Conservation (phyloP, 1,139 yeast genomes). For the Taiozyma onychis region DNA sequence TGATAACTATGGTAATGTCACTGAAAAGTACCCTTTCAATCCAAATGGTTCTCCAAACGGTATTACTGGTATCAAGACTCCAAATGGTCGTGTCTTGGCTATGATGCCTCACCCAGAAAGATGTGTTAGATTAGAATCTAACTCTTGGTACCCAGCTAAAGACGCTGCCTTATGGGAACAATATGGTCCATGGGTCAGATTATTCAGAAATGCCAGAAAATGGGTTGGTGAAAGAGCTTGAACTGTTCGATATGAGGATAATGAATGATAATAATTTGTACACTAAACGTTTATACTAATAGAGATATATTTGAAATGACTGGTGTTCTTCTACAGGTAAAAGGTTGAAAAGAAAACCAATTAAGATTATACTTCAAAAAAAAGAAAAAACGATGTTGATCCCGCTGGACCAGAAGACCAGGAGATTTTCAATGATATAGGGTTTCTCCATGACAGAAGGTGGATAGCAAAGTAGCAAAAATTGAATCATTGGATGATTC, state of each 20-base stretch:
- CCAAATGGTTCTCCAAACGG: conserved; percentile 96
- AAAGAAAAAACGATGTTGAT: not conserved
- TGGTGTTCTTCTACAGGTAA: not conserved
- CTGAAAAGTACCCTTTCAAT: conserved; percentile 85
- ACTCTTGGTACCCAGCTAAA: conserved; percentile 82
- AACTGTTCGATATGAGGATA: not conserved
- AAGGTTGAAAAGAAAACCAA: not conserved
- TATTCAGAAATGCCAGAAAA: conserved; percentile 88
- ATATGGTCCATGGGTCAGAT: conserved; percentile 92
- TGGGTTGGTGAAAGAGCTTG: conserved; percentile 60
- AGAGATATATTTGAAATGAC: not conserved
- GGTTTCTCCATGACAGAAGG: not conserved
- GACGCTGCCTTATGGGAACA: conserved; percentile 62
- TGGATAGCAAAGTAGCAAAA: not conserved
- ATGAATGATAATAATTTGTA: not conserved
- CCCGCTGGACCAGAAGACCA: not conserved
- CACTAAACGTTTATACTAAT: not conserved
- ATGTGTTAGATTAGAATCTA: conserved; percentile 78
- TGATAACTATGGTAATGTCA: conserved; percentile 82
- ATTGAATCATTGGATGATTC: not conserved
- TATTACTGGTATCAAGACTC: conserved; percentile 86
- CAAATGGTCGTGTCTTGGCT: conserved; percentile 92
- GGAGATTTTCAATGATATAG: not conserved
- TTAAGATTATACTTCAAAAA: not conserved
- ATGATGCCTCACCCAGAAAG: conserved; percentile 99